These are phyloP conservation scores for Diaporthe longicolla DNA, from an alignment of 2,329 filamentous ascomycete species.

Conservation along the genomic window DNA sequence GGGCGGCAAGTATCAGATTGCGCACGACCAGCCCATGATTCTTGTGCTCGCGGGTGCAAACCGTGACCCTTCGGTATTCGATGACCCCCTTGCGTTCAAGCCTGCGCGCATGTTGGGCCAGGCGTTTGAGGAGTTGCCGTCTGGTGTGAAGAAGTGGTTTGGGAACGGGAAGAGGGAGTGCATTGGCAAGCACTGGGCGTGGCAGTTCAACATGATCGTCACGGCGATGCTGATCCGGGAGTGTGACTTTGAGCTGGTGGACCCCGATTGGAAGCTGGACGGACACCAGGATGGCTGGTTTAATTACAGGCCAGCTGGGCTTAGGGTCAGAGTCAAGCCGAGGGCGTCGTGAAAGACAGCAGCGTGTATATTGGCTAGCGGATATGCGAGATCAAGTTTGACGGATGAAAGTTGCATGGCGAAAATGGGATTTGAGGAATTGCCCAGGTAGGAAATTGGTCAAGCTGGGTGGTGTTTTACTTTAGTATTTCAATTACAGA, in stretches of 20 bases:
- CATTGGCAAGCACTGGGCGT: slow-evolving; percentile 65
- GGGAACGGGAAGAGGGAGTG: slow-evolving; percentile 67
- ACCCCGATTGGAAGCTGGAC: slow-evolving; percentile 57
- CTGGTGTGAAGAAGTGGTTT: slow-evolving; percentile 64
- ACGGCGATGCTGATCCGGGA: slow-evolving; percentile 60
- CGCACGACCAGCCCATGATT: slow-evolving; percentile 64
- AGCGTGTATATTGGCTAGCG: not conserved
- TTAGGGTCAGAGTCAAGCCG: slow-evolving; percentile 59
- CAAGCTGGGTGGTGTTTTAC: no score
- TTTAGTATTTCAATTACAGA: no score
- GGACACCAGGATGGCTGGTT: slow-evolving; percentile 64
- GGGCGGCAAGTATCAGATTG: slow-evolving; percentile 64
- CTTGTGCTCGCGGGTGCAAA: slow-evolving; percentile 65
- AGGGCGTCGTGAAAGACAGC: slow-evolving; percentile 45
- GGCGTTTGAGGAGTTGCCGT: slow-evolving; percentile 58
- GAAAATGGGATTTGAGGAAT: no score
- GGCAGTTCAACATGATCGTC: slow-evolving; percentile 60
- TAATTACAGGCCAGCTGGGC: slow-evolving; percentile 63
- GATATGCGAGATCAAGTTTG: no score
- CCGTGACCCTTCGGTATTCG: slow-evolving; percentile 63
- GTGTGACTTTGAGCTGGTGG: slow-evolving; percentile 61
- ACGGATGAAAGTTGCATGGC: no score
- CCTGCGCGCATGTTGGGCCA: slow-evolving; percentile 66
- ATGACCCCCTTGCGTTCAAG: slow-evolving; percentile 60
- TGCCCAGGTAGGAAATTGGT: no score